Base-by-base conservation (phyloP, 495 filamentous ascomycete genomes). In the Tuber magnatum region DNA sequence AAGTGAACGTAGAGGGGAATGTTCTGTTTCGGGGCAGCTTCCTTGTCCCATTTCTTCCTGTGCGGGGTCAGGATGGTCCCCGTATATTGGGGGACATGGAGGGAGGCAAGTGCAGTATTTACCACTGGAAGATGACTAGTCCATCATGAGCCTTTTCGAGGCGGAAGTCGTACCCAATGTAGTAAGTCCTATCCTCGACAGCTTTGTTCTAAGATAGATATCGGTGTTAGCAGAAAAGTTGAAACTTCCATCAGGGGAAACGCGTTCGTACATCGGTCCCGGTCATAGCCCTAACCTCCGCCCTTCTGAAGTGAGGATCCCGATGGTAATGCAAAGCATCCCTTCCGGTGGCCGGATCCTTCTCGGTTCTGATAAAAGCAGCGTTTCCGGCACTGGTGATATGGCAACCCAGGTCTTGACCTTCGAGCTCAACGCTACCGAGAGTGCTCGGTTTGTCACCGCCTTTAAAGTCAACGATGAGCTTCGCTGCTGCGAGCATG, bases 111-210 rank as follows among this genome's bases (percentile, higher is more conserved):
- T 14, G 18, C 56, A 6, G 10, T 16, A 74, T 65, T 51, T 74
- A 80, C 83, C 83, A 84, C 76, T 84, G 83, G 56, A 84, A 84
- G 40, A 84, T 75, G 3, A 80, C 76, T 61, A 84, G 68, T 5
- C 73, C 74, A 10, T 84, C 75, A 32, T 78, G 70, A 3, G 75
- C 73, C n/a, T 77, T 74, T 9, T 48, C 72, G 44, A 84, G 71
- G 5, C 73, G 72, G 69, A 84, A 84, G 40, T 83, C 72, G 71
- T 84, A 84, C 1, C 83, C 83, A n/a, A 84, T 80, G 71, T 78
- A 84, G 72, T 84, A 84, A 7, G 81, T 84, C 69, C 82, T 80
- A 35, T 77, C 48, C 32, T 48, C 75, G 28, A 70, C 46, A 28
- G 81, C 78, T 42, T 78, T 71, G 3, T 78, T 75, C 35, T 35